Evolutionary conservation across 805 yeast species (phyloP).

Genomic region (Candida insectalens): DNA sequence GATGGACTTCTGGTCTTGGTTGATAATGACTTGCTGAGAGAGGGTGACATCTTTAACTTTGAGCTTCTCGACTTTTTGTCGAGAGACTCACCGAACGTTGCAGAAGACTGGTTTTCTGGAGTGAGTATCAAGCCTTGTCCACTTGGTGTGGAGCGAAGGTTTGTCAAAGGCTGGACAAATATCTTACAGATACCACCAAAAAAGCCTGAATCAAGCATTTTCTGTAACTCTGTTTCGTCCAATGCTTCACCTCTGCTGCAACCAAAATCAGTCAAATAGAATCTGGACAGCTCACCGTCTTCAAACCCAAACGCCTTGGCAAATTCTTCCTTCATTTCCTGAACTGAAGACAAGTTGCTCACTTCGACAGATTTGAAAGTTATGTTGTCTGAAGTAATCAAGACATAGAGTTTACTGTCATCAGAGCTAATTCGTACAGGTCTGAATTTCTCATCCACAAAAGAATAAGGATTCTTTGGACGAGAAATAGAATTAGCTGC

Average conservation of each 20-base stretch:
- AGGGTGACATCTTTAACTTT: background rate
- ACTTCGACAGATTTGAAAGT: slow-evolving; percentile 42
- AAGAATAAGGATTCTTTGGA: slow-evolving; percentile 2
- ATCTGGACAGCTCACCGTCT: slow-evolving; percentile 26
- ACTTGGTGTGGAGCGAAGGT: background rate
- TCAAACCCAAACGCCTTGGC: slow-evolving; percentile 26
- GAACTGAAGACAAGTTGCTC: slow-evolving; percentile 19
- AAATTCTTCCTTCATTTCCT: slow-evolving; percentile 31
- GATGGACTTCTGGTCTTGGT: slow-evolving; percentile 9
- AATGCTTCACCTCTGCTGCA: slow-evolving; percentile 47
- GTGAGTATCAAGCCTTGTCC: background rate
- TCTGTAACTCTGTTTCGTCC: slow-evolving; percentile 36
- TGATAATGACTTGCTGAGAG: background rate
- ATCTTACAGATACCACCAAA: slow-evolving; percentile 17
- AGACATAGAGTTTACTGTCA: slow-evolving; percentile 29
- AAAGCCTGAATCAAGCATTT: slow-evolving; percentile 26
- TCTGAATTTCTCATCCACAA: slow-evolving; percentile 26
- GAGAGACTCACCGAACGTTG: background rate
- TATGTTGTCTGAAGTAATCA: slow-evolving; percentile 56
- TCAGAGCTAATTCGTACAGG: slow-evolving; percentile 27
- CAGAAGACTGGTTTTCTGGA: background rate
- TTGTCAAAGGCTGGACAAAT: slow-evolving; percentile 7
- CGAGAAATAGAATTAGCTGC: background rate
- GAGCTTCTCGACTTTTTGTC: too few species aligned
- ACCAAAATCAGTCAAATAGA: slow-evolving; percentile 54